phyloP scores from a whole-genome alignment of 768 basidiomycete genomes.

The Russula abietina region DNA sequence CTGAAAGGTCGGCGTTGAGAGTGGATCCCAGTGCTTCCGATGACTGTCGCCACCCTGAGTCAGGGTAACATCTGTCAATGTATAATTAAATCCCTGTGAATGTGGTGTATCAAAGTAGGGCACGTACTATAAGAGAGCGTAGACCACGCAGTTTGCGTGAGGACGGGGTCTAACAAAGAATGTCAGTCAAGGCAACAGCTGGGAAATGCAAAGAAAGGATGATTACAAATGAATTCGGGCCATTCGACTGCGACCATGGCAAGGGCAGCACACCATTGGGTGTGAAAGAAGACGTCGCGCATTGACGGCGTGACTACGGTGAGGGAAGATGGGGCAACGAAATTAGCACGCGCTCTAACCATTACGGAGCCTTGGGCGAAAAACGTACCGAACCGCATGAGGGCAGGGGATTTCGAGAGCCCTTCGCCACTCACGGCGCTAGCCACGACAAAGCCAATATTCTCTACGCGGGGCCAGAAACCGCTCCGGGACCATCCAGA shows the following conservation, averaged over 20 bases:
- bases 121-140: slow-evolving; percentile 65
- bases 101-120: background rate
- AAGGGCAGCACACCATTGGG: slow-evolving; percentile 85
- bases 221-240: slow-evolving; percentile 85
- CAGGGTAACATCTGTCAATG: slow-evolving; percentile 62
- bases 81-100: background rate
- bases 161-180: slow-evolving; percentile 64
- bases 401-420: slow-evolving; percentile 73
- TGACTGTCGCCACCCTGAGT: slow-evolving; percentile 39
- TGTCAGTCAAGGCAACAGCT: background rate
- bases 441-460: slow-evolving; percentile 81
- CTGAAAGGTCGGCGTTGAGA: slow-evolving; percentile 49
- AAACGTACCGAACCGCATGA: slow-evolving; percentile 80
- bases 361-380: background rate
- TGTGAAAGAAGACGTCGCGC: slow-evolving; percentile 88
- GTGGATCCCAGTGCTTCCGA: slow-evolving; percentile 60
- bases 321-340: background rate
- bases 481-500: slow-evolving; percentile 51
- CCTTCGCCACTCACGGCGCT: slow-evolving; percentile 92
- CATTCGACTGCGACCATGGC: slow-evolving; percentile 94
- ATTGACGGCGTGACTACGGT: slow-evolving; percentile 79
- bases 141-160: slow-evolving; percentile 86
- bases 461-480: slow-evolving; percentile 67
- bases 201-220: slow-evolving; percentile 22
- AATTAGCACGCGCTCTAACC: background rate